Conservation (phyloP, 305 asterid species). For the Salvia sclarea region DNA sequence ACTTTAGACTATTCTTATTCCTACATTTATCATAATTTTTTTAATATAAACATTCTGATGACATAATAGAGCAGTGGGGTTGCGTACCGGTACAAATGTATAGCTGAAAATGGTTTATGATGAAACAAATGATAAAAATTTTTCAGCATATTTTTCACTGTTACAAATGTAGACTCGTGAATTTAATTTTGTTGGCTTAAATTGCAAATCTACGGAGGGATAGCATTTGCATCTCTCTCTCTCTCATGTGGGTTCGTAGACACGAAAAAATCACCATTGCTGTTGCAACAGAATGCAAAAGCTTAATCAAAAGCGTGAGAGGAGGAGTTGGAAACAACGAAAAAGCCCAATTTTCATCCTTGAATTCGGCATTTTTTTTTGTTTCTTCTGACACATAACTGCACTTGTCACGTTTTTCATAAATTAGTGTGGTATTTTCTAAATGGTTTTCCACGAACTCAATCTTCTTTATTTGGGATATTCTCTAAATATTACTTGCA, state of each 20-base stretch:
- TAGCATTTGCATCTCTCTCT: not conserved
- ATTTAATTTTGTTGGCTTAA: not conserved
- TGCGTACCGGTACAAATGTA: too few relatives aligned
- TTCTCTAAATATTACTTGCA: too few relatives aligned
- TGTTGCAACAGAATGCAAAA: not conserved
- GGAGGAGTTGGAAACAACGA: not conserved
- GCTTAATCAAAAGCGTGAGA: not conserved
- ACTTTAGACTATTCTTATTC: not conserved
- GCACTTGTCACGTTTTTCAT: too few relatives aligned
- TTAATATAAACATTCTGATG: not conserved
- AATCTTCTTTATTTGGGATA: too few relatives aligned
- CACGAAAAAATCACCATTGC: not conserved
- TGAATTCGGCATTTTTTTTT: not conserved
- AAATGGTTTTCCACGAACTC: too few relatives aligned
- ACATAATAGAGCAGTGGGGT: not conserved
- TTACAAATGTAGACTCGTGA: not conserved
- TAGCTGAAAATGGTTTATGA: not conserved
- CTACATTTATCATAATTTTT: not conserved
- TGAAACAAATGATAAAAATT: not conserved
- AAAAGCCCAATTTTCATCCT: not conserved
- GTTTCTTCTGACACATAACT: too few relatives aligned
- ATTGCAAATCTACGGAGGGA: not conserved
- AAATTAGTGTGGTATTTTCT: too few relatives aligned
- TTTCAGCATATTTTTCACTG: not conserved
- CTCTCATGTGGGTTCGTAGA: not conserved